A percentile compares a stretch with the other conserved stretches of the same genome.
Evolutionary conservation across 371 early-diverging fungal genomes (phyloP).

Genomic region (Encephalitozoon hellem): DNA sequence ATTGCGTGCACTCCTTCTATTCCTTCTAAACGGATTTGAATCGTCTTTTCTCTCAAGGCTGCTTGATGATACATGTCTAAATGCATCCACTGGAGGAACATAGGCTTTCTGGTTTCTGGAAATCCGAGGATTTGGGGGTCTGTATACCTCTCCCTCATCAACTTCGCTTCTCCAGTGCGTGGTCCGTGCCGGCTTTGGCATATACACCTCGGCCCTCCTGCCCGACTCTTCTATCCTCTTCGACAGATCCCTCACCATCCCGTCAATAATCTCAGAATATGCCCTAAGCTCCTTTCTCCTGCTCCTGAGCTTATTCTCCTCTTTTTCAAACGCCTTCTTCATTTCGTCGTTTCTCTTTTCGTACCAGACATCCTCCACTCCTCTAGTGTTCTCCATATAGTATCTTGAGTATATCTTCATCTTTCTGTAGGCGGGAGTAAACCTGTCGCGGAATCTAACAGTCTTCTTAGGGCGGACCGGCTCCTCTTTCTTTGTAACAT

Average conservation of each 20-base stretch:
- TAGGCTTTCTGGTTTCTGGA: neutral
- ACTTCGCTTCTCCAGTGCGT: neutral
- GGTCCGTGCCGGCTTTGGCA: neutral
- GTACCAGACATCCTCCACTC: slow-evolving; percentile 7
- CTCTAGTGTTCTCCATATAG: neutral
- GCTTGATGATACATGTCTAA: neutral
- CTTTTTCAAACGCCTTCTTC: neutral
- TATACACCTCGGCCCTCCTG: neutral
- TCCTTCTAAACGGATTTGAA: neutral
- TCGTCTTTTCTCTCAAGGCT: neutral
- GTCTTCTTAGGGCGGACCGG: neutral
- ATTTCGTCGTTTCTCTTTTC: slow-evolving; percentile 14
- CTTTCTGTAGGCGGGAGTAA: neutral
- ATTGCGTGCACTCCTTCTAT: neutral
- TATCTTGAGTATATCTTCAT: slow-evolving; percentile 1
- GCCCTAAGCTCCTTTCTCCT: neutral
- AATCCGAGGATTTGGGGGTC: neutral
- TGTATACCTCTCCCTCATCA: neutral
- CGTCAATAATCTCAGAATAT: neutral
- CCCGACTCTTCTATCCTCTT: neutral
- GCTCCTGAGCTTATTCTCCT: neutral
- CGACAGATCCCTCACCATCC: neutral
- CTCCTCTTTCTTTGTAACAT: neutral
- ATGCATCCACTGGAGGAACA: neutral
- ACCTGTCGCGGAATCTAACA: slow-evolving; percentile 22